Conservation (phyloP, 495 filamentous ascomycete species). For the Trichocladium antarcticum region DNA sequence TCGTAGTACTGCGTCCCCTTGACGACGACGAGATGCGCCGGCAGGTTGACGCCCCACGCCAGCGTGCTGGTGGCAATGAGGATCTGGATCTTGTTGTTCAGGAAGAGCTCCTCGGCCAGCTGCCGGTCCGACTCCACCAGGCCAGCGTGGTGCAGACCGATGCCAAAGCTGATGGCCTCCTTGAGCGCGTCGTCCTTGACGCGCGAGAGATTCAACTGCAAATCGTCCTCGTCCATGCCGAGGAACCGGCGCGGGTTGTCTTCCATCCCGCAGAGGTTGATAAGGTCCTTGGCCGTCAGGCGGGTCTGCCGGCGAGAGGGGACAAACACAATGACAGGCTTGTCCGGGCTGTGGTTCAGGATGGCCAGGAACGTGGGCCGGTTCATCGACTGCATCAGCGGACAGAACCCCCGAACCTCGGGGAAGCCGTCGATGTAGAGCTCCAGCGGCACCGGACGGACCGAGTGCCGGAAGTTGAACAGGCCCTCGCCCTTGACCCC, state of each 20-base stretch:
- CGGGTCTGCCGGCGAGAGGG: slow-evolving; percentile 91
- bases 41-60: slow-evolving; percentile 97
- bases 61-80: slow-evolving; percentile 93
- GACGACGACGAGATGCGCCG: slow-evolving; percentile 92
- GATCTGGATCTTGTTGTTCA: slow-evolving; percentile 97
- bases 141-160: slow-evolving; percentile 94
- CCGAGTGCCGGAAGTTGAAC: slow-evolving; percentile 98
- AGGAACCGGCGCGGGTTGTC: slow-evolving; percentile 92
- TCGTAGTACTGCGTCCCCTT: slow-evolving; percentile 99
- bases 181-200: slow-evolving; percentile 88
- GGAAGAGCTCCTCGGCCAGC: slow-evolving; percentile 84
- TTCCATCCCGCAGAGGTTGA: slow-evolving; percentile 97
- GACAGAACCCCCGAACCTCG: slow-evolving; percentile 88
- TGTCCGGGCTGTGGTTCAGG: slow-evolving; percentile 87
- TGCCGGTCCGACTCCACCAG: slow-evolving; percentile 88
- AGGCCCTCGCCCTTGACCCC: slow-evolving; percentile 85
- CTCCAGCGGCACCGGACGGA: slow-evolving; percentile 88
- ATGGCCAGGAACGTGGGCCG: slow-evolving; percentile 93
- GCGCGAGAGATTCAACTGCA: slow-evolving; percentile 66
- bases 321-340: slow-evolving; percentile 97
- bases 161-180: slow-evolving; percentile 90
- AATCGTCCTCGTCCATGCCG: slow-evolving; percentile 85
- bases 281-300: slow-evolving; percentile 87
- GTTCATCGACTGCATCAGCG: slow-evolving; percentile 99
- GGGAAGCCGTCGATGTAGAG: slow-evolving; percentile 97